These are phyloP conservation scores for Beauveria rudraprayagi DNA, from an alignment of 2,329 filamentous ascomycete genomes.

Conservation along the genomic window DNA sequence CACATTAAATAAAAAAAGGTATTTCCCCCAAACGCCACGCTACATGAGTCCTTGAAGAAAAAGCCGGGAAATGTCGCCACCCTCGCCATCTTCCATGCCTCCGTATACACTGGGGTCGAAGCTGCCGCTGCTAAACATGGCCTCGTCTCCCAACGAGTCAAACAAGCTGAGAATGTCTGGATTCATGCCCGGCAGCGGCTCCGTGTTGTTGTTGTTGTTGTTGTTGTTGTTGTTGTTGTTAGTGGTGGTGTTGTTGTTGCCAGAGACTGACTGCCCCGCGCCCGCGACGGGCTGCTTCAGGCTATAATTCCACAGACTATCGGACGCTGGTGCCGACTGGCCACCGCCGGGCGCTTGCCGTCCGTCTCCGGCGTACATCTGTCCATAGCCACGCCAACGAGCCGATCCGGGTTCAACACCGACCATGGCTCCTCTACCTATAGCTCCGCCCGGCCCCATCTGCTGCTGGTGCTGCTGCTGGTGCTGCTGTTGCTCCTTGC, in stretches of 20 bases:
- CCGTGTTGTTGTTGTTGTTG: background rate
- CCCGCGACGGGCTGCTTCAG: background rate
- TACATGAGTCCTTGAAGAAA: conserved; percentile 9
- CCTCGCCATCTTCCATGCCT: conserved; percentile 14
- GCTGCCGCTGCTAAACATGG: conserved; percentile 16
- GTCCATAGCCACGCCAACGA: background rate
- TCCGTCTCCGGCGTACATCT: background rate
- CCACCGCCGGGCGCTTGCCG: background rate
- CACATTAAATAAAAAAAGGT: background rate
- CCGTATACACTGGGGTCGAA: conserved; percentile 12
- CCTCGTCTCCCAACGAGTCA: conserved; percentile 26
- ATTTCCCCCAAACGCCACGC: background rate
- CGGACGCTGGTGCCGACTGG: background rate
- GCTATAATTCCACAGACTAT: background rate
- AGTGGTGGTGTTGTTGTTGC: background rate
- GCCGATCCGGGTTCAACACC: background rate
- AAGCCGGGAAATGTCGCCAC: conserved; percentile 23
- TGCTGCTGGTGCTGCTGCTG: too few relatives aligned
- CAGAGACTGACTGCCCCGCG: background rate
- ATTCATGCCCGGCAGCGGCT: conserved; percentile 20
- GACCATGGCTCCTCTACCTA: too few relatives aligned
- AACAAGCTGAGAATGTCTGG: conserved; percentile 29
- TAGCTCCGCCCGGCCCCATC: too few relatives aligned
- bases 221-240: background rate
- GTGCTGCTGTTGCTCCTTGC: background rate